These are phyloP conservation scores for Lithocarpus polystachyus DNA, from an alignment of 306 rosid genomes.

Conservation along the genomic window DNA sequence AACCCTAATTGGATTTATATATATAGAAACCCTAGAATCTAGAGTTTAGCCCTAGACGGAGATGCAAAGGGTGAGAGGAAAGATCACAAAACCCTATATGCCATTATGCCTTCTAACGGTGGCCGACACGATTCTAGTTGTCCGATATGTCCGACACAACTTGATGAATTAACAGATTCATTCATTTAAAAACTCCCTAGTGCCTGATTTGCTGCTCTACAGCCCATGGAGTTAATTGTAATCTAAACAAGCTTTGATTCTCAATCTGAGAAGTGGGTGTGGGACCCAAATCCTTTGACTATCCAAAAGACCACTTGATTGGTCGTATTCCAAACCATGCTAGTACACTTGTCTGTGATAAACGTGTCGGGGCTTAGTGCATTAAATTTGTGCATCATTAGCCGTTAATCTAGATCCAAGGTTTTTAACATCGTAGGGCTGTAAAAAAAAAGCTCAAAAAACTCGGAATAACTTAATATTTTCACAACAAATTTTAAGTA, in stretches of 20 bases:
- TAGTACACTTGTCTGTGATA: neutral
- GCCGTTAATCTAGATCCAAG: neutral
- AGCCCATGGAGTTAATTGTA: neutral
- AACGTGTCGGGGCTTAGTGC: neutral
- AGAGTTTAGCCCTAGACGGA: neutral
- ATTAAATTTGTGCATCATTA: neutral
- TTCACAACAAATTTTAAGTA: too few species aligned
- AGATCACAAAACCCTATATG: too few species aligned
- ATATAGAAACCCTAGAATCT: neutral
- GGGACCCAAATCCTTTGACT: neutral
- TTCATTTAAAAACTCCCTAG: neutral
- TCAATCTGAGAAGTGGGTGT: neutral
- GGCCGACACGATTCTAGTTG: constrained; percentile 34
- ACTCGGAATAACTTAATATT: fast-evolving
- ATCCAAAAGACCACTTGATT: neutral
- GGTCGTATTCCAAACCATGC: neutral
- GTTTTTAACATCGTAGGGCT: neutral
- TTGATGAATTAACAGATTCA: constrained; percentile 12
- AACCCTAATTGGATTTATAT: neutral
- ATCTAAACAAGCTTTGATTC: neutral
- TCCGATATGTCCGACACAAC: constrained; percentile 7
- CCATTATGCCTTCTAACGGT: constrained; percentile 17
- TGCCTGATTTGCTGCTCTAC: neutral
- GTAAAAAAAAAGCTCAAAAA: too few species aligned
- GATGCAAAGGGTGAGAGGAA: neutral